phyloP scores from a whole-genome alignment of 2,329 filamentous ascomycete genomes.

The Pseudopithomyces chartarum region DNA sequence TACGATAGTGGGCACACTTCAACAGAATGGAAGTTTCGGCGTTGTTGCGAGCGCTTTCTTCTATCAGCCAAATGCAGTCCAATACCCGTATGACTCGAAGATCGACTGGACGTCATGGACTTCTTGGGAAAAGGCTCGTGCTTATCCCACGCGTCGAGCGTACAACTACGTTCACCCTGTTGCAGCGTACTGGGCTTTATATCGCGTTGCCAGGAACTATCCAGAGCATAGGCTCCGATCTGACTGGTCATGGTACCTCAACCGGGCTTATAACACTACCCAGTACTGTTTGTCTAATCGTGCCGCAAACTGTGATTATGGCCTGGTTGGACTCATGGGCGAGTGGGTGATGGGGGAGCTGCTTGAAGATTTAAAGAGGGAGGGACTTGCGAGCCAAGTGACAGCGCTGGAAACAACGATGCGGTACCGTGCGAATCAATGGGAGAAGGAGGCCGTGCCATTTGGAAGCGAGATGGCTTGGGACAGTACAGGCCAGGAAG shows the following conservation, averaged over 20 bases:
- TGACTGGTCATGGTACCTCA: conserved; percentile 61
- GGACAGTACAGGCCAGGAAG: conserved; percentile 67
- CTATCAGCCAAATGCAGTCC: conserved; percentile 54
- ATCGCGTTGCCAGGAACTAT: conserved; percentile 58
- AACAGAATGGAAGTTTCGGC: conserved; percentile 47
- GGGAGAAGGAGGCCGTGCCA: conserved; percentile 58
- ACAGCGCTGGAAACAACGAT: conserved; percentile 52
- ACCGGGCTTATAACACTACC: conserved; percentile 59
- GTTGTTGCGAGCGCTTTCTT: conserved; percentile 64
- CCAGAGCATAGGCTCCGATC: conserved; percentile 50
- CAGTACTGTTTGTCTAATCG: conserved; percentile 45
- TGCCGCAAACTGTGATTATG: conserved; percentile 46
- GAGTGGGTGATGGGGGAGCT: conserved; percentile 63
- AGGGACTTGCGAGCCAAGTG: conserved; percentile 50
- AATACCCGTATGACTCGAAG: conserved; percentile 51
- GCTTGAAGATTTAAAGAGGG: conserved; percentile 56
- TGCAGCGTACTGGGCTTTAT: conserved; percentile 63
- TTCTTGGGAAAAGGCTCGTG: conserved; percentile 56
- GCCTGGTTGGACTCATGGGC: conserved; percentile 61
- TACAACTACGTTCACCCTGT: conserved; percentile 66
- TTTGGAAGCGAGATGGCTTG: conserved; percentile 67
- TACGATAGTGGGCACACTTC: conserved; percentile 56
- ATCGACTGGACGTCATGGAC: conserved; percentile 58
- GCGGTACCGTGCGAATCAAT: conserved; percentile 55
- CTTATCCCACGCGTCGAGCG: conserved; percentile 56